phyloP scores from a whole-genome alignment of 805 yeast species.

The Maudiozyma pseudohumilis region DNA sequence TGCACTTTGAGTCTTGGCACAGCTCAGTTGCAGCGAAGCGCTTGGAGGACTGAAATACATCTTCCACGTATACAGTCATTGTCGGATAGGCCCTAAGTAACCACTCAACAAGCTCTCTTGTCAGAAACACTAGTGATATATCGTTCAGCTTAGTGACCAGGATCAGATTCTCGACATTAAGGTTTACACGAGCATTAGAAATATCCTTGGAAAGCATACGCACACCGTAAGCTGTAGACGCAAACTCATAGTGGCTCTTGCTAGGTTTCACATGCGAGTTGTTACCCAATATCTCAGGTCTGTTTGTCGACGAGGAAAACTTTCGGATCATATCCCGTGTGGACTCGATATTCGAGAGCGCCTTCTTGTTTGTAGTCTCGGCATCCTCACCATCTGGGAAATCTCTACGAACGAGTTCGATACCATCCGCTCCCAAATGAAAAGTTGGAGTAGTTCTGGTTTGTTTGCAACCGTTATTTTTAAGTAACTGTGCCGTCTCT shows the following conservation, averaged over 20 bases:
- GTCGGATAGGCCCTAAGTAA: constrained; percentile 34
- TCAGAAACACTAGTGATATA: constrained; percentile 57
- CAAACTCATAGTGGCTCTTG: constrained; percentile 53
- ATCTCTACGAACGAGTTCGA: constrained; percentile 3
- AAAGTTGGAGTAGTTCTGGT: constrained; percentile 5
- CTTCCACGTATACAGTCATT: constrained; percentile 60
- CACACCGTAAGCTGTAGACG: constrained; percentile 76
- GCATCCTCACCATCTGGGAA: no score
- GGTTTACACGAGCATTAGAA: constrained; percentile 55
- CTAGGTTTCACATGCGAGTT: constrained; percentile 6
- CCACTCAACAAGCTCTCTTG: constrained; percentile 73
- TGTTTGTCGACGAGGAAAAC: constrained; percentile 10
- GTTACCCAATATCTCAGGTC: not conserved
- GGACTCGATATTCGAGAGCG: constrained; percentile 7
- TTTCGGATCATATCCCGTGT: constrained; percentile 18
- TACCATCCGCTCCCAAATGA: constrained; percentile 1
- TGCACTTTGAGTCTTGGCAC: constrained; percentile 34
- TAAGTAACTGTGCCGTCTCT: constrained; percentile 5
- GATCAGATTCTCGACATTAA: constrained; percentile 61
- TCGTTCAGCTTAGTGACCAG: constrained; percentile 75
- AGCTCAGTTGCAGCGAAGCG: constrained; percentile 52
- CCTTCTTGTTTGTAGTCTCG: constrained; percentile 3
- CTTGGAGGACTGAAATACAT: constrained; percentile 47
- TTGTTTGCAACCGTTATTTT: not conserved
- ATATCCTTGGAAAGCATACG: constrained; percentile 63